Evolutionary conservation across 2,329 filamentous ascomycete genomes (phyloP).

Genomic region (Beauveria caledonica): DNA sequence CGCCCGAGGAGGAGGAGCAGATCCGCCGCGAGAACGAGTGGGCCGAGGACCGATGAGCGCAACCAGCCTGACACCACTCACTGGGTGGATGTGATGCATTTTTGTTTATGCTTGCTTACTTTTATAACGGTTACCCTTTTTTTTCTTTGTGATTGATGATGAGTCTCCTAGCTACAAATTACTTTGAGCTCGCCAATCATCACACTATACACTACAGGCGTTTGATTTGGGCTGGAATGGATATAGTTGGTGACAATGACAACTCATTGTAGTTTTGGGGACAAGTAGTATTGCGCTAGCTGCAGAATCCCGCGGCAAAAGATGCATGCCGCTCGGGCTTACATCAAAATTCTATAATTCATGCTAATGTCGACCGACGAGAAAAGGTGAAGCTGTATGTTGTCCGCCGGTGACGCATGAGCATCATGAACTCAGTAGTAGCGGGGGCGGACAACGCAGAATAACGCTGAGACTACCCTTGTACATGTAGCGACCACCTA

Average conservation of each 20-base stretch:
- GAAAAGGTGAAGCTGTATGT: neutral
- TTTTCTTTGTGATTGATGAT: conserved; percentile 9
- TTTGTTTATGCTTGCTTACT: neutral
- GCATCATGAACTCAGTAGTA: too few relatives aligned
- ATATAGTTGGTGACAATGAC: neutral
- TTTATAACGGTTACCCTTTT: conserved; percentile 7
- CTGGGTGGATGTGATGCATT: neutral
- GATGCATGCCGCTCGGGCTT: neutral
- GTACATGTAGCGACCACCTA: too few relatives aligned
- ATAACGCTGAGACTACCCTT: too few relatives aligned
- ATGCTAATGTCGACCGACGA: neutral
- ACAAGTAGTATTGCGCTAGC: neutral
- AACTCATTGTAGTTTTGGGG: neutral
- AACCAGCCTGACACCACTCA: neutral
- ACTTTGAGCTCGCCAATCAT: neutral
- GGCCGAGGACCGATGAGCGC: conserved; percentile 67
- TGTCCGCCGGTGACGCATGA: neutral
- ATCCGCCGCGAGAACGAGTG: conserved; percentile 88
- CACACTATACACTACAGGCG: conserved; percentile 6
- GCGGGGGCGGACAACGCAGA: too few relatives aligned
- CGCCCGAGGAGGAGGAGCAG: conserved; percentile 97
- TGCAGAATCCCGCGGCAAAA: neutral
- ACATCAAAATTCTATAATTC: neutral
- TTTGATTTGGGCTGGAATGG: conserved; percentile 3
- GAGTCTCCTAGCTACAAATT: conserved; percentile 1